Evolutionary conservation across 179 eudicot genomes (phyloP).

Genomic region (Vitellaria paradoxa): DNA sequence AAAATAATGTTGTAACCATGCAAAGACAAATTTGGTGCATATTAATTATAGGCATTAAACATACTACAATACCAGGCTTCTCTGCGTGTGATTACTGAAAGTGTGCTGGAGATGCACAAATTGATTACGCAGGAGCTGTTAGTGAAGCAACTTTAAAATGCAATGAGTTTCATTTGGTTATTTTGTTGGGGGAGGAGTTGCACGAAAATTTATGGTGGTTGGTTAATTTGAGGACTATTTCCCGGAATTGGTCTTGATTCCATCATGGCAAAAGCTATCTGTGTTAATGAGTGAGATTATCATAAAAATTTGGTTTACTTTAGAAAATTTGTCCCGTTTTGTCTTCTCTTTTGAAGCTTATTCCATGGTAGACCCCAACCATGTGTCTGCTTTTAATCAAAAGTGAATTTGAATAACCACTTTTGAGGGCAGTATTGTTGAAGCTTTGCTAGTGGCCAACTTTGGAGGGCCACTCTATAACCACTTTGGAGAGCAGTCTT

Average conservation of each 20-base stretch:
- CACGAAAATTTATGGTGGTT: neutral
- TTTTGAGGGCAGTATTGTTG: neutral
- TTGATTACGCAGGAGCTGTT: neutral
- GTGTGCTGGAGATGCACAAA: too few relatives aligned
- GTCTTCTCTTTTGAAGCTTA: neutral
- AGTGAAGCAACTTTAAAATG: neutral
- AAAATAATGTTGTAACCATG: neutral
- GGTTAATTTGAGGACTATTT: neutral
- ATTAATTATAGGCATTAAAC: neutral
- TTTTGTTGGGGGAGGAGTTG: neutral
- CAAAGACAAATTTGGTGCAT: neutral
- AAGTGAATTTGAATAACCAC: too few relatives aligned
- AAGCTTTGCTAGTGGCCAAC: neutral
- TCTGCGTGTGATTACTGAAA: neutral
- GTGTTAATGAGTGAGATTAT: neutral
- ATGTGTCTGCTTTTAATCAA: neutral
- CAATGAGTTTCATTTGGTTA: constrained; percentile 12
- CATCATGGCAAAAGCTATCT: constrained; percentile 8
- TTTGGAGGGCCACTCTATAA: neutral
- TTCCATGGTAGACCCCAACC: constrained; percentile 7
- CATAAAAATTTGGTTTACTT: neutral
- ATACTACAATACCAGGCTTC: neutral
- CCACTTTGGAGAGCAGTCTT: neutral
- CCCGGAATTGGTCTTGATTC: neutral
- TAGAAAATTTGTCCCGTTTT: neutral